Evolutionary conservation across 2,329 filamentous ascomycete genomes (phyloP), one percentile per base, ranked within the genome.

Genomic region (Raffaelea ambrosiae): DNA sequence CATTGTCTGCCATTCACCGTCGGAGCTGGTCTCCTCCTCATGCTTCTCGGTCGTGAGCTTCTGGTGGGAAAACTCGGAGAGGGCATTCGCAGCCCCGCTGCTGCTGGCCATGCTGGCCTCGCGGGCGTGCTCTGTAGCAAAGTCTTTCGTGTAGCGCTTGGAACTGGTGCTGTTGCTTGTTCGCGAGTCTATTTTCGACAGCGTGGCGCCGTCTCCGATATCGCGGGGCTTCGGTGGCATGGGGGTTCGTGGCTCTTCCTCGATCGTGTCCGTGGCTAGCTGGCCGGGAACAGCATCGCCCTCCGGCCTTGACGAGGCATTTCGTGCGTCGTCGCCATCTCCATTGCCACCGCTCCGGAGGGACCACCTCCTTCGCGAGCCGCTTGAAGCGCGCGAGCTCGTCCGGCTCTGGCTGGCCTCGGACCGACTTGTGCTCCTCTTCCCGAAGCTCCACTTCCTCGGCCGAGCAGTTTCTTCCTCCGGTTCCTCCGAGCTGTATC

Each of bases 11-110:
- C 93, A 98, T 45, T 75, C 80, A 1, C 70, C 82, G n/a, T 85
- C 85, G 5, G 80, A 80, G 11, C 77, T 70, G 3, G 76, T 66
- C 13, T 73, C 68, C 41, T 76, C 69, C 13, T 74, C 67, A 13
- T 78, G 69, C 38, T 76, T 72, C 53, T 79, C 72, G 16, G 75
- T 68, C 10, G 81, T 76, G 43, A 89, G 67, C 54, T 84, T 81
- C 65, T 96, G 89, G 62, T 98, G 91, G 1, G 93, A 97, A 73
- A 86, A 97, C 65, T 95, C 89, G 10, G 90, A 95, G 18, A 81
- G 62, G 44, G 68, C 56, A n/a, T 46, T 48, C 38, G 55, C 51
- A 18, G 56, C 57, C 19, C 55, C 57, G 19, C 59, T 48, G 44
- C 56, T 55, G 55, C 66, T 71, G 7, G 64, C 59, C n/a, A 63